Conservation (phyloP, 2,329 filamentous ascomycete species). For the Polytolypa hystricis region DNA sequence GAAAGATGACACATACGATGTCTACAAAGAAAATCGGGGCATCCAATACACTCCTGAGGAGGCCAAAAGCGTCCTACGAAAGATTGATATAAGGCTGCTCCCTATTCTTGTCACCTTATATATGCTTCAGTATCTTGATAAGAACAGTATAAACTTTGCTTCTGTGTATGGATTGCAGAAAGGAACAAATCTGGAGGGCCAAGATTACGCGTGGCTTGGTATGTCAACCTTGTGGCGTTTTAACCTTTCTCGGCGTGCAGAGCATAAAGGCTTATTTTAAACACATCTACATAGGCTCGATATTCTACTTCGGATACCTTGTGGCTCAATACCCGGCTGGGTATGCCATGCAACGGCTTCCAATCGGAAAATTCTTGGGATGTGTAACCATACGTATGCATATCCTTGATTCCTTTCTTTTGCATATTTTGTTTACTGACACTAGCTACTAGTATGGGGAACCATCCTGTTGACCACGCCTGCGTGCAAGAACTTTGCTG, state of each 20-base stretch:
- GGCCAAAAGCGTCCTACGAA: constrained; percentile 30
- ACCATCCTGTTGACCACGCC: constrained; percentile 35
- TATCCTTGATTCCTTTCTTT: neutral
- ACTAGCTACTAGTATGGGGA: constrained; percentile 28
- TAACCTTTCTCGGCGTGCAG: neutral
- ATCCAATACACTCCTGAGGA: constrained; percentile 10
- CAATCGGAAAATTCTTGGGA: constrained; percentile 36
- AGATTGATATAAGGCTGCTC: constrained; percentile 45
- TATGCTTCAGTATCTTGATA: constrained; percentile 20
- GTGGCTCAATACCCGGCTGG: constrained; percentile 36
- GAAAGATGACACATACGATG: constrained; percentile 1
- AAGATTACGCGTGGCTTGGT: constrained; percentile 7
- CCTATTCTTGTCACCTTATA: constrained; percentile 39
- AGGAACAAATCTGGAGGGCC: constrained; percentile 13
- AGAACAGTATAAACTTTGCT: constrained; percentile 20
- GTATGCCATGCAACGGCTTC: constrained; percentile 34
- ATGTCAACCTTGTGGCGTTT: constrained; percentile 1
- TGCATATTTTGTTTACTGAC: constrained; percentile 13
- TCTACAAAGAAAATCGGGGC: constrained; percentile 2
- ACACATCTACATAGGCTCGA: constrained; percentile 26
- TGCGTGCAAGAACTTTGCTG: constrained; percentile 33
- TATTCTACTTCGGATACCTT: constrained; percentile 42
- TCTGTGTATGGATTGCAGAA: constrained; percentile 23
- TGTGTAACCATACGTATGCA: constrained; percentile 25
- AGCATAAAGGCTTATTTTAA: neutral